Percentiles rank a stretch among this genome's conserved stretches.
Evolutionary conservation across 2,329 filamentous ascomycete species (phyloP).

Genomic region (Anthostomella pinea): DNA sequence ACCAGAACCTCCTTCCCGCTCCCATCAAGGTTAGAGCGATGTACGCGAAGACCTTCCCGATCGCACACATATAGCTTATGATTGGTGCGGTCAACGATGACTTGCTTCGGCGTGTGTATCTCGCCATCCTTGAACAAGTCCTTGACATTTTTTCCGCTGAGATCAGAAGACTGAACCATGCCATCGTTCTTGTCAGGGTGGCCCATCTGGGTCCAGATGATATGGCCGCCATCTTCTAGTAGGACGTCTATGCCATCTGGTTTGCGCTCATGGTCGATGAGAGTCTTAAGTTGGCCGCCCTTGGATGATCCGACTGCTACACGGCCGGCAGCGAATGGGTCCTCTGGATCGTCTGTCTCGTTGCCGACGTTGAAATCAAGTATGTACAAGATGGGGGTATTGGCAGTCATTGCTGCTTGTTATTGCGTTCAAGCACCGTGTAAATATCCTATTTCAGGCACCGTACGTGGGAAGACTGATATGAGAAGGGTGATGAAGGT

Average conservation of each 20-base stretch:
- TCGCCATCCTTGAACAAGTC: constrained; percentile 43
- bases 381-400: no score
- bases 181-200: constrained; percentile 38
- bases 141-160: constrained; percentile 46
- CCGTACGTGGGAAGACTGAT: no score
- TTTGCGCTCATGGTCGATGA: constrained; percentile 43
- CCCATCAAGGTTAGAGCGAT: constrained; percentile 40
- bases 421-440: no score
- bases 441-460: no score
- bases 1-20: constrained; percentile 39
- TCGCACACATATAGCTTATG: constrained; percentile 42
- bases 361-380: no score
- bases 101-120: constrained; percentile 49
- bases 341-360: no score
- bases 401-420: no score
- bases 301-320: no score
- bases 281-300: no score
- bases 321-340: no score
- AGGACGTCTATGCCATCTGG: constrained; percentile 46
- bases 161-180: constrained; percentile 40
- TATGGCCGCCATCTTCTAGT: constrained; percentile 25
- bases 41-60: constrained; percentile 41
- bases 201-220: constrained; percentile 54
- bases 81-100: constrained; percentile 30
- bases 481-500: no score